Conservation (phyloP, 2,329 filamentous ascomycete species). For the Escovopsis weberi region DNA sequence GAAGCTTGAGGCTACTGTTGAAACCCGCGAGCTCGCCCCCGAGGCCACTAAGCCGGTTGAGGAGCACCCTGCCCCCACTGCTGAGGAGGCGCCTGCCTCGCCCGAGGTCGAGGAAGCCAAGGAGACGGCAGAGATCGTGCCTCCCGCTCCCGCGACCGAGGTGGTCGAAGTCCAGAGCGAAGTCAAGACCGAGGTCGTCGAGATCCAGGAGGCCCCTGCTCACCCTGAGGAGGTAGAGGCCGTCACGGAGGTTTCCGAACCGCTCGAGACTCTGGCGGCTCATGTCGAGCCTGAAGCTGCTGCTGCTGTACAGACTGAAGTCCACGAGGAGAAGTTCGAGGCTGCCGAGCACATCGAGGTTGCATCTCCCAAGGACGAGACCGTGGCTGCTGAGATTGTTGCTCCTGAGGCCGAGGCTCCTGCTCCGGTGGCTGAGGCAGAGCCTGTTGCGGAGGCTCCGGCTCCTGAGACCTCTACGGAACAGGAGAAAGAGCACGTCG, state of each 20-base stretch:
- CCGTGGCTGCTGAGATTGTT: slow-evolving; percentile 1
- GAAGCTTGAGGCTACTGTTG: neutral
- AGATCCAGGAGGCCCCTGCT: neutral
- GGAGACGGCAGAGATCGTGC: neutral
- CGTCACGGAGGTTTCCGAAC: neutral
- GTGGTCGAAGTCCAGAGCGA: neutral
- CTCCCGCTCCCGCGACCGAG: neutral
- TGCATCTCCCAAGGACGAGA: neutral
- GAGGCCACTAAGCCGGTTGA: neutral
- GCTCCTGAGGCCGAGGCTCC: neutral
- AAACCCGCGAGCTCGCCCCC: neutral
- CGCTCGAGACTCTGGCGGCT: slow-evolving; percentile 1
- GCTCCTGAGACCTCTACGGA: neutral
- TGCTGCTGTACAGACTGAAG: neutral
- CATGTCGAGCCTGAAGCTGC: slow-evolving; percentile 1
- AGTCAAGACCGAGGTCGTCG: neutral
- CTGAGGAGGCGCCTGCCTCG: neutral
- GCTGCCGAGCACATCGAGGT: neutral
- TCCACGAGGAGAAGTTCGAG: neutral
- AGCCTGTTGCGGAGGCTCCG: neutral
- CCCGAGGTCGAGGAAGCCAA: slow-evolving; percentile 1
- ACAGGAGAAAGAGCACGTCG: neutral
- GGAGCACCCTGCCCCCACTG: neutral
- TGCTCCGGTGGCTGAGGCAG: neutral
- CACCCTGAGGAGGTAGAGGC: neutral